Evolutionary conservation across 768 basidiomycete species (phyloP).

Genomic region (Tylopilus balloui): DNA sequence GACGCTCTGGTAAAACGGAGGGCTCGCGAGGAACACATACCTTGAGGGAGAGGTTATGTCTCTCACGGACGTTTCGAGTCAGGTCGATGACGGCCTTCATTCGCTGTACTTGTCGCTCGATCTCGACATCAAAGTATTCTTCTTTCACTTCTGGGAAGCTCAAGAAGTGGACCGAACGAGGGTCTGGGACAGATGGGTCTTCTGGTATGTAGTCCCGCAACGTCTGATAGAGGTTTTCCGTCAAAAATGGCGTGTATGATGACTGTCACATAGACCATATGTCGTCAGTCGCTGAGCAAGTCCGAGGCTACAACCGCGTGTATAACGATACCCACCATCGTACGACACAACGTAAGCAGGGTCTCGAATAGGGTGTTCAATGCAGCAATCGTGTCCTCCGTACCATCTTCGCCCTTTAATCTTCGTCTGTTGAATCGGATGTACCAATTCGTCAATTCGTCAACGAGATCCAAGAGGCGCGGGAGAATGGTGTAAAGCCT

Average conservation of each 20-base stretch:
- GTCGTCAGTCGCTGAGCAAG: slow-evolving; percentile 1
- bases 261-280: slow-evolving; percentile 48
- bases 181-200: slow-evolving; percentile 64
- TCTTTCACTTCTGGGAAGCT: slow-evolving; percentile 90
- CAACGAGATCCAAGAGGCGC: slow-evolving; percentile 85
- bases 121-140: slow-evolving; percentile 90
- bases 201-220: slow-evolving; percentile 81
- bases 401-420: slow-evolving; percentile 91
- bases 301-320: neutral
- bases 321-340: slow-evolving; percentile 63
- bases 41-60: slow-evolving; percentile 83
- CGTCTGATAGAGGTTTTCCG: slow-evolving; percentile 93
- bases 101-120: slow-evolving; percentile 90
- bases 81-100: slow-evolving; percentile 96
- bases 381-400: slow-evolving; percentile 80
- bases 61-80: slow-evolving; percentile 82
- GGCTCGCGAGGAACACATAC: slow-evolving; percentile 36
- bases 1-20: neutral
- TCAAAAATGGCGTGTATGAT: slow-evolving; percentile 97
- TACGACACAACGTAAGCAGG: slow-evolving; percentile 87
- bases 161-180: slow-evolving; percentile 93
- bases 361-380: slow-evolving; percentile 96
- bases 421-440: slow-evolving; percentile 97
- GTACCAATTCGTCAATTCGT: slow-evolving; percentile 99
- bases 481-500: slow-evolving; percentile 96